Evolutionary conservation across 495 filamentous ascomycete species (phyloP).

Genomic region (Astrocystis sublimbata): DNA sequence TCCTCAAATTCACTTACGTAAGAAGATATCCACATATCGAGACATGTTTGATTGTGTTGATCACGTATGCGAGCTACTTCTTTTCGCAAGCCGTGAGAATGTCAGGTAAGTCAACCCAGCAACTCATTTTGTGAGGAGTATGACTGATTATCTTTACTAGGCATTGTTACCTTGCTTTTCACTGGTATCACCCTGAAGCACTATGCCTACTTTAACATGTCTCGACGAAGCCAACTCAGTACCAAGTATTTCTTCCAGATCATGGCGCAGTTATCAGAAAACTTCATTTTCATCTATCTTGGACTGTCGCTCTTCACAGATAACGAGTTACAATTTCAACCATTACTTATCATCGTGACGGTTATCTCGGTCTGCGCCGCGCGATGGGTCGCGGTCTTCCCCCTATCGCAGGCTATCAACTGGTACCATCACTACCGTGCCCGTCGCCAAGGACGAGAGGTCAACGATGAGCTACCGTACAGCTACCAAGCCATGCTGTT

Average conservation of each 20-base stretch:
- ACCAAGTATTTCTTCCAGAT: slow-evolving; percentile 98
- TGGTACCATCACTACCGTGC: slow-evolving; percentile 92
- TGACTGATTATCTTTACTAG: slow-evolving; percentile 47
- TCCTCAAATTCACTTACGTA: slow-evolving; percentile 90
- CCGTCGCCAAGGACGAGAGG: slow-evolving; percentile 72
- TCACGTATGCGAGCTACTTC: slow-evolving; percentile 95
- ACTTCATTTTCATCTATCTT: slow-evolving; percentile 99
- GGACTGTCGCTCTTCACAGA: slow-evolving; percentile 94
- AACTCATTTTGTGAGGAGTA: not conserved
- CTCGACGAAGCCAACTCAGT: slow-evolving; percentile 91
- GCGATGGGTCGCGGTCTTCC: slow-evolving; percentile 91
- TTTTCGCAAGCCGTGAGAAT: slow-evolving; percentile 92
- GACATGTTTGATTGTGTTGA: slow-evolving; percentile 88
- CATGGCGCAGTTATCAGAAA: slow-evolving; percentile 91
- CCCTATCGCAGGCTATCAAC: slow-evolving; percentile 86
- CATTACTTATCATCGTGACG: slow-evolving; percentile 91
- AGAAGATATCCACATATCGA: slow-evolving; percentile 93
- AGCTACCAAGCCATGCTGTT: slow-evolving; percentile 97
- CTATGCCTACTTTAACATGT: slow-evolving; percentile 99
- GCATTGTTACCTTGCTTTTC: slow-evolving; percentile 94
- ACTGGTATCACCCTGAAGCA: slow-evolving; percentile 98
- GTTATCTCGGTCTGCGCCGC: slow-evolving; percentile 89
- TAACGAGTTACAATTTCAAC: slow-evolving; percentile 81
- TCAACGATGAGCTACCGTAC: slow-evolving; percentile 85
- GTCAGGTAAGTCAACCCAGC: slow-evolving; percentile 69